Conservation (phyloP, 768 basidiomycete genomes). For the Tremella fuciformis region DNA sequence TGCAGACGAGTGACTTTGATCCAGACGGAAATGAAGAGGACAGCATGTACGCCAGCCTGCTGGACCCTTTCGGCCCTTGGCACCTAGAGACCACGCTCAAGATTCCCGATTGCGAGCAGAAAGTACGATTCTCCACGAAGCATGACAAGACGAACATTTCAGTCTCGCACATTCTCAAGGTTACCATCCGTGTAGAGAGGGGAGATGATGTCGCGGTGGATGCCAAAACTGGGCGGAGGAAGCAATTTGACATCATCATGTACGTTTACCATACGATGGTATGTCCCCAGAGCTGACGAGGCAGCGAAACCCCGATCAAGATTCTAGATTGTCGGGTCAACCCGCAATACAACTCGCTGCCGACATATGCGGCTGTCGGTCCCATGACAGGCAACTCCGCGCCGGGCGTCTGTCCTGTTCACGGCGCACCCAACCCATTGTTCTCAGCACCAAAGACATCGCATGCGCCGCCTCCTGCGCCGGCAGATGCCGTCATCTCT, state of each 20-base stretch:
- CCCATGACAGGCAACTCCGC: conserved; percentile 20
- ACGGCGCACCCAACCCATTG: conserved; percentile 15
- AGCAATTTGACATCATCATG: conserved; percentile 81
- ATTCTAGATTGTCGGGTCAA: conserved; percentile 85
- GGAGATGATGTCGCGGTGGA: conserved; percentile 68
- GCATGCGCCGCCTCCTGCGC: background rate
- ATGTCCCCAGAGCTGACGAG: conserved; percentile 8
- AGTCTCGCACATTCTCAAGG: conserved; percentile 73
- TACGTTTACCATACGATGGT: conserved; percentile 15
- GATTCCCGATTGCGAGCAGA: conserved; percentile 60
- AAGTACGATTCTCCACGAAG: conserved; percentile 73
- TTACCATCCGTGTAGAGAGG: conserved; percentile 75
- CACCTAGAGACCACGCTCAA: conserved; percentile 66
- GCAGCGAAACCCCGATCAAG: conserved; percentile 66
- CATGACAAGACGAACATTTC: conserved; percentile 72
- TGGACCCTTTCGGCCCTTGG: conserved; percentile 73
- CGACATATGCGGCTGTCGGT: conserved; percentile 60
- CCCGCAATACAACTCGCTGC: conserved; percentile 73
- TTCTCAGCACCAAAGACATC: background rate
- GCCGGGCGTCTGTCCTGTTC: conserved; percentile 49
- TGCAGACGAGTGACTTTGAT: conserved; percentile 22
- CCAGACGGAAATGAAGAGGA: conserved; percentile 40
- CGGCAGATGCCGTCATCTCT: background rate
- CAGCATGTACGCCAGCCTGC: conserved; percentile 45
- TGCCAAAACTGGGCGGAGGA: conserved; percentile 65